phyloP scores from a whole-genome alignment of 176 grass and related monocot species.

The Saccharum spontaneum region DNA sequence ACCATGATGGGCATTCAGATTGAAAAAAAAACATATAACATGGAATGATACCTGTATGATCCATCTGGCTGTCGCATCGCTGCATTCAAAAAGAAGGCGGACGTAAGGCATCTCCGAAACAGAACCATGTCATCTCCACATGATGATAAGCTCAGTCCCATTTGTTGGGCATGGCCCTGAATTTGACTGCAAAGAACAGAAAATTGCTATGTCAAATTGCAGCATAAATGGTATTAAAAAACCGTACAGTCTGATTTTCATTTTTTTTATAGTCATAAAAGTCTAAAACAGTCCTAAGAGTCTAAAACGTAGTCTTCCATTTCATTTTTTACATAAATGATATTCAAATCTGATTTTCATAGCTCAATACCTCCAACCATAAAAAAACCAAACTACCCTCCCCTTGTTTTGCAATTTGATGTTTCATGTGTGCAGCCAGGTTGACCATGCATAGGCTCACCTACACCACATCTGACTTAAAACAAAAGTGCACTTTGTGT shows the following conservation, averaged over 20 bases:
- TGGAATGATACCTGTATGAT: constrained; percentile 65
- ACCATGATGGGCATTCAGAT: background rate
- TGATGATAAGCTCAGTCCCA: constrained; percentile 68
- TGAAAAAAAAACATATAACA: background rate
- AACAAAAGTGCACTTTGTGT: background rate
- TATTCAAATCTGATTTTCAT: background rate
- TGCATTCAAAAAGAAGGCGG: constrained; percentile 87
- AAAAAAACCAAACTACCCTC: background rate
- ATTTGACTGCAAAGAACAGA: constrained; percentile 71
- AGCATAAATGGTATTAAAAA: background rate
- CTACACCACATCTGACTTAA: background rate
- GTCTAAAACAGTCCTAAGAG: constrained; percentile 8
- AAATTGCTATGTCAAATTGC: constrained; percentile 19
- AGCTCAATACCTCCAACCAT: background rate
- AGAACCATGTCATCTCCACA: constrained; percentile 82
- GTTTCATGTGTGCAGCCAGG: background rate
- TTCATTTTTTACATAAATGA: background rate
- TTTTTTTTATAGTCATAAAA: background rate
- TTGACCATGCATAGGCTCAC: background rate
- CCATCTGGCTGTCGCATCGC: constrained; percentile 77
- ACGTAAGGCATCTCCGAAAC: constrained; percentile 77
- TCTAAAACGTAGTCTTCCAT: background rate
- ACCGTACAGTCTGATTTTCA: background rate
- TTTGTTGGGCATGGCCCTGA: constrained; percentile 74
- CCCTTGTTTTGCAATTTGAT: background rate